These are phyloP conservation scores for Hanseniaspora sp. DNA, from an alignment of 1,139 yeast species.

Conservation along the genomic window DNA sequence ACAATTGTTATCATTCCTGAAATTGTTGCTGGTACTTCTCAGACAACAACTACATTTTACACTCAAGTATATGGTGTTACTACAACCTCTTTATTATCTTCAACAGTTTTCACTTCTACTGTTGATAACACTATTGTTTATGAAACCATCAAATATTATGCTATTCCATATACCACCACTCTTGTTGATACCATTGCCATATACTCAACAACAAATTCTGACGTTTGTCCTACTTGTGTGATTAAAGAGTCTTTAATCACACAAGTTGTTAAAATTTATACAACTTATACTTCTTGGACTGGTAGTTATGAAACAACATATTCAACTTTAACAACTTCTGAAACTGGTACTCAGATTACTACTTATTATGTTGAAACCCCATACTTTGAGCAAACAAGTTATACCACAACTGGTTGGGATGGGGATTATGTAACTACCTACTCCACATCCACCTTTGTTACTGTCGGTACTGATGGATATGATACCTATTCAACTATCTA, in stretches of 20 bases:
- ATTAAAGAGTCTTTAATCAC: neutral
- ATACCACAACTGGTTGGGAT: slow-evolving; percentile 26
- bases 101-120: slow-evolving; percentile 2
- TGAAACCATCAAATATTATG: neutral
- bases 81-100: neutral
- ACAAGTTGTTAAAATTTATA: slow-evolving; percentile 3
- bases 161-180: slow-evolving; percentile 6
- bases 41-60: neutral
- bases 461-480: slow-evolving; percentile 16
- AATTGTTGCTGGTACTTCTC: slow-evolving; percentile 5
- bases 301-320: slow-evolving; percentile 5
- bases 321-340: slow-evolving; percentile 5
- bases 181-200: neutral
- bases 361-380: slow-evolving; percentile 12
- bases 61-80: slow-evolving; percentile 6
- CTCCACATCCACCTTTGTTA: slow-evolving; percentile 18
- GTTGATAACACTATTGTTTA: neutral
- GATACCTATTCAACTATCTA: slow-evolving; percentile 20
- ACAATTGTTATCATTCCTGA: neutral
- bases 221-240: slow-evolving; percentile 9
- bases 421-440: slow-evolving; percentile 23
- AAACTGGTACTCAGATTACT: slow-evolving; percentile 3
- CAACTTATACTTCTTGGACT: slow-evolving; percentile 9
- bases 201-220: neutral
- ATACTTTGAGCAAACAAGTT: slow-evolving; percentile 1